phyloP scores from a whole-genome alignment of 805 yeast species.

The Candida silvicultrix region DNA sequence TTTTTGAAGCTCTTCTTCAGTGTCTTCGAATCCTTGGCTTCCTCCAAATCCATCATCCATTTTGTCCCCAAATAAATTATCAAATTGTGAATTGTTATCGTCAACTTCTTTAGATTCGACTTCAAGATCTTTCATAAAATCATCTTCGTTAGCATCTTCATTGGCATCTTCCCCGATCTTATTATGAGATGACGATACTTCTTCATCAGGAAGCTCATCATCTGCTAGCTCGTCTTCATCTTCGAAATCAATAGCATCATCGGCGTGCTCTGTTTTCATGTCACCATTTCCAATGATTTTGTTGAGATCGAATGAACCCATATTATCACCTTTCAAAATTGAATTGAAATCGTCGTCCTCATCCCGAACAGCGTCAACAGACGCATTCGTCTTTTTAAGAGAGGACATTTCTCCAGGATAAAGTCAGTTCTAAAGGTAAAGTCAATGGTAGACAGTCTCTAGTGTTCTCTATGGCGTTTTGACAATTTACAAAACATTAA shows the following conservation, averaged over 20 bases:
- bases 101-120: conserved; percentile 23
- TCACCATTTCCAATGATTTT: conserved; percentile 9
- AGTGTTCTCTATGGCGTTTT: background rate
- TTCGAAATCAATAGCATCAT: conserved; percentile 89
- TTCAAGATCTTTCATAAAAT: conserved; percentile 31
- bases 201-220: conserved; percentile 48
- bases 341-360: conserved; percentile 34
- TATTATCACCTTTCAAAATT: conserved; percentile 27
- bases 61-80: conserved; percentile 27
- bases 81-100: conserved; percentile 5
- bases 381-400: conserved; percentile 1
- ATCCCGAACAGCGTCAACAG: conserved; percentile 19
- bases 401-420: background rate
- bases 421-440: too few species aligned
- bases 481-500: background rate
- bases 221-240: conserved; percentile 94
- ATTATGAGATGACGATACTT: background rate
- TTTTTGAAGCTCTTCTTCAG: conserved; percentile 5
- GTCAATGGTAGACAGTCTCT: too few species aligned
- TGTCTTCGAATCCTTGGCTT: conserved; percentile 15
- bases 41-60: conserved; percentile 17
- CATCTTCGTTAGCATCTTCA: conserved; percentile 28
- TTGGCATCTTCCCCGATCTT: conserved; percentile 20
- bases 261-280: conserved; percentile 60
- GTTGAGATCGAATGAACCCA: conserved; percentile 20